Evolutionary conservation across 2,329 filamentous ascomycete species (phyloP).

Genomic region (Paraconiothyrium sp.): DNA sequence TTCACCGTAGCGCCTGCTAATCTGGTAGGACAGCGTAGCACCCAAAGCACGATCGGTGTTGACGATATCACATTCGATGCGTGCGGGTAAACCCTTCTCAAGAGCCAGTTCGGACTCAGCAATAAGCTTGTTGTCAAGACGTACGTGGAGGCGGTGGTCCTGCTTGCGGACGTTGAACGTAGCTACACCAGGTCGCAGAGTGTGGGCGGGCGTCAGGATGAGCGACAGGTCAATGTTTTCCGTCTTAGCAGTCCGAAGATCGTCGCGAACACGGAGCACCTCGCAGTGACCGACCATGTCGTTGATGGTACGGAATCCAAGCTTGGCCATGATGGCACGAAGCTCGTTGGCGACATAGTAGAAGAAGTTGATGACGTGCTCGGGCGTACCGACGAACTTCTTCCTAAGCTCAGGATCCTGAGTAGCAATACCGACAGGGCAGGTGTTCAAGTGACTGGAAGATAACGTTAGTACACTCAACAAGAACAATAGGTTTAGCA

Average conservation of each 20-base stretch:
- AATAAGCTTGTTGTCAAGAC: constrained; percentile 96
- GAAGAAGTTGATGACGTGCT: constrained; percentile 99
- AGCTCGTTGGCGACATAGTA: constrained; percentile 98
- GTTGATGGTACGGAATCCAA: constrained; percentile 94
- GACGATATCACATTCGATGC: constrained; percentile 94
- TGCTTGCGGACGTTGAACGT: constrained; percentile 99
- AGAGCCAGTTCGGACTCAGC: constrained; percentile 93
- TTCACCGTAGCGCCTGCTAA: constrained; percentile 91
- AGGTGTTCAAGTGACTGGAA: constrained; percentile 66
- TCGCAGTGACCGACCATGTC: constrained; percentile 97
- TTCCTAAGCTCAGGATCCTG: constrained; percentile 93
- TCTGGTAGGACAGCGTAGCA: constrained; percentile 93
- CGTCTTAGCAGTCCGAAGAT: constrained; percentile 87
- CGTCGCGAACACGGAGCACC: constrained; percentile 84
- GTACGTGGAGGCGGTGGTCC: constrained; percentile 91
- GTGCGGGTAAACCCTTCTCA: constrained; percentile 90
- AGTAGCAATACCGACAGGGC: constrained; percentile 93
- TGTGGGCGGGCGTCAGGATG: constrained; percentile 94
- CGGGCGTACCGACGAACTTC: constrained; percentile 92
- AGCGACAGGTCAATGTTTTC: constrained; percentile 92
- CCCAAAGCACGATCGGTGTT: constrained; percentile 96
- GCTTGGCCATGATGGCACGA: constrained; percentile 93
- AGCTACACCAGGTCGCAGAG: constrained; percentile 89
- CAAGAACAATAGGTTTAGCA: not conserved
- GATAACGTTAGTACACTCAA: constrained; percentile 34